A percentile compares a stretch with the other conserved stretches of the same genome.
Conservation (phyloP, 2,329 filamentous ascomycete genomes). For the Colletotrichum graminicola region DNA sequence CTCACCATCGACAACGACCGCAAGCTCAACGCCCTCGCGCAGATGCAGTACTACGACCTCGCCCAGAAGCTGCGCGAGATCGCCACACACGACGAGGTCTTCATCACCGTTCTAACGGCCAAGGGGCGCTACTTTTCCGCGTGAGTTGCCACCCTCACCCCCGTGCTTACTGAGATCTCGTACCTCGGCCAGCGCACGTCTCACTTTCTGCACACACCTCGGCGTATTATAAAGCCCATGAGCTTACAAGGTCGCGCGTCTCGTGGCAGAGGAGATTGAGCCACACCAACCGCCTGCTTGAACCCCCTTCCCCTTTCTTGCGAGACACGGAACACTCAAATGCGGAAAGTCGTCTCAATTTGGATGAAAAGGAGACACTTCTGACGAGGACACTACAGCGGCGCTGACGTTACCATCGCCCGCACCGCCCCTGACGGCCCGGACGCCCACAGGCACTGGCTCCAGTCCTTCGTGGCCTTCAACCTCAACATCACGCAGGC, state of each 20-base stretch:
- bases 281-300: not conserved
- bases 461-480: slow-evolving; percentile 80
- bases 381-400: slow-evolving; percentile 66
- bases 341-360: not conserved
- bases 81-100: slow-evolving; percentile 82
- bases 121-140: slow-evolving; percentile 91
- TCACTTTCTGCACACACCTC: not conserved
- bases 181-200: not conserved
- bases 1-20: slow-evolving; percentile 87
- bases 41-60: slow-evolving; percentile 81
- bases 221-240: not conserved
- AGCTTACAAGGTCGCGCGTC: not conserved
- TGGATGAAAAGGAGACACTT: not conserved
- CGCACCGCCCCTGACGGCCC: slow-evolving; percentile 56
- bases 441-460: slow-evolving; percentile 65
- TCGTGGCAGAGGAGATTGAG: slow-evolving; percentile 1
- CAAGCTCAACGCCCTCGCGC: slow-evolving; percentile 87
- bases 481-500: slow-evolving; percentile 92
- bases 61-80: slow-evolving; percentile 81
- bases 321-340: not conserved
- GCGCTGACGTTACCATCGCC: slow-evolving; percentile 79
- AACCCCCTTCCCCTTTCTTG: not conserved
- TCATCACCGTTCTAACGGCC: slow-evolving; percentile 85
- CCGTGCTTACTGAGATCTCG: not conserved
- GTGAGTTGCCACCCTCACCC: slow-evolving; percentile 61